Evolutionary conservation across 2,329 filamentous ascomycete species (phyloP).

Genomic region (Rachicladosporium sp.): DNA sequence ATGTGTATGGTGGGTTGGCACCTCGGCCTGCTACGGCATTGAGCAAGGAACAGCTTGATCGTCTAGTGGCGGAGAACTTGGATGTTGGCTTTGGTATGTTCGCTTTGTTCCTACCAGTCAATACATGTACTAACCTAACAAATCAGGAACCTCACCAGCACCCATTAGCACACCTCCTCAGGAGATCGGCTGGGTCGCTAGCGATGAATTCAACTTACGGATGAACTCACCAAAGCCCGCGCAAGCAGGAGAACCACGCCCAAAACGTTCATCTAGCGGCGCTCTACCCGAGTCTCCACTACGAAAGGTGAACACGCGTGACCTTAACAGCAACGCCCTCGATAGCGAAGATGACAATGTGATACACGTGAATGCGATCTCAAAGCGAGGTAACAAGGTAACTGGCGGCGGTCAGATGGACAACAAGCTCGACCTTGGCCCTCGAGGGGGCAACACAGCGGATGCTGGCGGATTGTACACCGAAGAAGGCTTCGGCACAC

Average conservation of each 20-base stretch:
- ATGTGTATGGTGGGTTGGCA: constrained; percentile 43
- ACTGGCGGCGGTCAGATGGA: constrained; percentile 40
- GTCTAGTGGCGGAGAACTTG: constrained; percentile 64
- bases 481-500: constrained; percentile 54
- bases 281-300: constrained; percentile 30
- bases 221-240: constrained; percentile 52
- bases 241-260: constrained; percentile 19
- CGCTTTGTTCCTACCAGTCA: neutral
- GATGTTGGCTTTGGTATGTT: constrained; percentile 39
- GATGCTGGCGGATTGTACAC: constrained; percentile 35
- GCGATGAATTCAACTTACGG: constrained; percentile 70
- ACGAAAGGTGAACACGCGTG: constrained; percentile 29
- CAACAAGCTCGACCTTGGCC: constrained; percentile 39
- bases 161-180: constrained; percentile 71
- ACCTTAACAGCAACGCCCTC: constrained; percentile 21
- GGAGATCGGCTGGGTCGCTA: constrained; percentile 77
- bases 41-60: constrained; percentile 82
- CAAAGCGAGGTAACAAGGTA: constrained; percentile 30
- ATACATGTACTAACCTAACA: constrained; percentile 10
- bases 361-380: constrained; percentile 66
- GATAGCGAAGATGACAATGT: constrained; percentile 46
- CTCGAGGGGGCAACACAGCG: constrained; percentile 4
- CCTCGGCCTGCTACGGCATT: constrained; percentile 65
- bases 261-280: constrained; percentile 20
- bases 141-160: constrained; percentile 49